Evolutionary conservation across 2,329 filamentous ascomycete genomes (phyloP).

Genomic region (Microdochium trichocladiopsis): DNA sequence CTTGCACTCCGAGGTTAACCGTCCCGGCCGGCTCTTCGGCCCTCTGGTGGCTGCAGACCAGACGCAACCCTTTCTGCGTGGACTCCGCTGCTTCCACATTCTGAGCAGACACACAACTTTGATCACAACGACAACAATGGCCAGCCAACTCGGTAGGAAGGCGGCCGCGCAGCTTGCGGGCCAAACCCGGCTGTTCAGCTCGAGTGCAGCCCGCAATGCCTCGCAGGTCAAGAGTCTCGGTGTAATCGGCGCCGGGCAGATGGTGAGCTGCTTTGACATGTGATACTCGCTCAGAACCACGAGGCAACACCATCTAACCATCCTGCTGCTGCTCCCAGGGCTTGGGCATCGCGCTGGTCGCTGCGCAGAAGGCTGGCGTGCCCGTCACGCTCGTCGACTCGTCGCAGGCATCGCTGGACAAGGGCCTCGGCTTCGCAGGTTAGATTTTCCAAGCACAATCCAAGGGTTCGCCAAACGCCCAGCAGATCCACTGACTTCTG

Average conservation of each 20-base stretch:
- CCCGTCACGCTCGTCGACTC: slow-evolving; percentile 82
- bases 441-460: slow-evolving; percentile 16
- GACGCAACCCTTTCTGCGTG: background rate
- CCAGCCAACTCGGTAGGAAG: background rate
- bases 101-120: background rate
- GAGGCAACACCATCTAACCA: slow-evolving; percentile 12
- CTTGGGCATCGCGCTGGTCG: slow-evolving; percentile 90
- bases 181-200: slow-evolving; percentile 56
- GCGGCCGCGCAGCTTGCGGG: background rate
- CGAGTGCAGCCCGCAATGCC: slow-evolving; percentile 49
- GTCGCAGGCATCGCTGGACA: slow-evolving; percentile 78
- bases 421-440: slow-evolving; percentile 86
- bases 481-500: slow-evolving; percentile 2
- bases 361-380: slow-evolving; percentile 74
- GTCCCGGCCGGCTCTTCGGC: too few relatives aligned
- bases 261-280: slow-evolving; percentile 55
- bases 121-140: background rate
- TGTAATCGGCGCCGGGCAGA: slow-evolving; percentile 91
- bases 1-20: too few relatives aligned
- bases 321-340: slow-evolving; percentile 49
- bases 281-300: slow-evolving; percentile 13
- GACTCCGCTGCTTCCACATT: background rate
- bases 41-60: too few relatives aligned
- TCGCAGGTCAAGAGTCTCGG: slow-evolving; percentile 80
- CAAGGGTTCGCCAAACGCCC: too few relatives aligned